Evolutionary conservation across 148 eudicot species (phyloP).

Genomic region (Silene conica): DNA sequence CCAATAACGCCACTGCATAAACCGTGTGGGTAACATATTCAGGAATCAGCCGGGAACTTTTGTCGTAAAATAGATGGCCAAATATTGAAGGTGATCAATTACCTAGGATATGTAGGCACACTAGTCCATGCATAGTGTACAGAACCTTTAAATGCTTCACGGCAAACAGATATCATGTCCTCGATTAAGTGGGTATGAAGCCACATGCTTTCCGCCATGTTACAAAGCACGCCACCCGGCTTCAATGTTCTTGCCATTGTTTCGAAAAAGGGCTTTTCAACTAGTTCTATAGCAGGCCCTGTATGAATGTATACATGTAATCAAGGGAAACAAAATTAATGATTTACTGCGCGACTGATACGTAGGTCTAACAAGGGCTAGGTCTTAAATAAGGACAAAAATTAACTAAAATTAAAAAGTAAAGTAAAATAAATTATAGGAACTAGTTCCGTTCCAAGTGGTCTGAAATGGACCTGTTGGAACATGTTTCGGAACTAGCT

Average conservation of each 20-base stretch:
- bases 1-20: conserved; percentile 83
- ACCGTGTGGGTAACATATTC: conserved; percentile 5
- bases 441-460: too few species aligned
- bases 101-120: conserved; percentile 99
- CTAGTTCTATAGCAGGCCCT: conserved; percentile 98
- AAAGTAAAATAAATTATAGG: too few species aligned
- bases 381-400: too few species aligned
- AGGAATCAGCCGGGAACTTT: background rate
- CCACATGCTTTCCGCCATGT: conserved; percentile 99
- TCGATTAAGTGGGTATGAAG: conserved; percentile 94
- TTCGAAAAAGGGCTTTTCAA: conserved; percentile 86
- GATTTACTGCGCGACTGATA: background rate
- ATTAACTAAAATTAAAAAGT: too few species aligned
- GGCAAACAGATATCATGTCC: conserved; percentile 76
- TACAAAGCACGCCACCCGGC: conserved; percentile 96
- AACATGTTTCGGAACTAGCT: too few species aligned
- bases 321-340: conserved; percentile 3
- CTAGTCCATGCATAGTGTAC: conserved; percentile 97
- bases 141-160: conserved; percentile 71
- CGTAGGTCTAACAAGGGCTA: too few species aligned
- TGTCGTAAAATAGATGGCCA: background rate
- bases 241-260: conserved; percentile 82
- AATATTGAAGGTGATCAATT: conserved; percentile 10
- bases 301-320: conserved; percentile 16
- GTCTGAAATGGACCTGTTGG: too few species aligned